A percentile compares a stretch with the other conserved stretches of the same genome.
These are phyloP conservation scores for Claviceps spartinae DNA, from an alignment of 2,329 filamentous ascomycete species.

Conservation along the genomic window DNA sequence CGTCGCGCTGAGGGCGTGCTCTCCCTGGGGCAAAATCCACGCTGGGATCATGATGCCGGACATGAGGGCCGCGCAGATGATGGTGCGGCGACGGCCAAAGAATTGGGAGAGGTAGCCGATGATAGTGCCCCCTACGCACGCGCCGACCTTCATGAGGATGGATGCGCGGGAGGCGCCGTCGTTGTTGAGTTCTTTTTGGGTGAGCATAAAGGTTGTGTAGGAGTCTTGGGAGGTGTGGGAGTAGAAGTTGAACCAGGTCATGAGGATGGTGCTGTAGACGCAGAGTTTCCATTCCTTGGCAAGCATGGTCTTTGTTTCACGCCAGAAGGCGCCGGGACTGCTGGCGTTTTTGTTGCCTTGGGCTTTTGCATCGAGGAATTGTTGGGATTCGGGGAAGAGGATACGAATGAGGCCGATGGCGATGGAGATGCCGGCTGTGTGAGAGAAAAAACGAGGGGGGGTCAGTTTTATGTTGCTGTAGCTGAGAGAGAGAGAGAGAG, in stretches of 20 bases:
- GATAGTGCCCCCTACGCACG: slow-evolving; percentile 59
- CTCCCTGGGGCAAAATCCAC: slow-evolving; percentile 53
- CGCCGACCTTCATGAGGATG: slow-evolving; percentile 71
- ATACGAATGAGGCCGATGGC: slow-evolving; percentile 54
- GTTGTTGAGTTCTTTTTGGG: slow-evolving; percentile 55
- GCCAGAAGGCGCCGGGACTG: slow-evolving; percentile 46
- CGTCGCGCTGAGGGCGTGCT: slow-evolving; percentile 44
- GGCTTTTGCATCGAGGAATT: slow-evolving; percentile 59
- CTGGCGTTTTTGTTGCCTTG: slow-evolving; percentile 38
- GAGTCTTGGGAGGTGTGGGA: slow-evolving; percentile 70
- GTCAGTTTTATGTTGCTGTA: too few species aligned
- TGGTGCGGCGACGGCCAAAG: slow-evolving; percentile 57
- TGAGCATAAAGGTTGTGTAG: slow-evolving; percentile 70
- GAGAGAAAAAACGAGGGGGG: background rate
- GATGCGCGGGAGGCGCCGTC: slow-evolving; percentile 53
- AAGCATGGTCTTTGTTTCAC: slow-evolving; percentile 55
- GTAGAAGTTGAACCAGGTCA: slow-evolving; percentile 66
- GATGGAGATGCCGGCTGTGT: slow-evolving; percentile 47
- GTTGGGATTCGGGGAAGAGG: slow-evolving; percentile 58
- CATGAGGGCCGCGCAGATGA: slow-evolving; percentile 45
- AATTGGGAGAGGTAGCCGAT: slow-evolving; percentile 66
- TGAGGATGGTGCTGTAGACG: slow-evolving; percentile 63
- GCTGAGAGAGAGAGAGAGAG: background rate
- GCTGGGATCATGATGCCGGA: slow-evolving; percentile 52
- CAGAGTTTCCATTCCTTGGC: slow-evolving; percentile 61